These are phyloP conservation scores for Alloascoidea africana DNA, from an alignment of 805 yeast species.

Conservation along the genomic window DNA sequence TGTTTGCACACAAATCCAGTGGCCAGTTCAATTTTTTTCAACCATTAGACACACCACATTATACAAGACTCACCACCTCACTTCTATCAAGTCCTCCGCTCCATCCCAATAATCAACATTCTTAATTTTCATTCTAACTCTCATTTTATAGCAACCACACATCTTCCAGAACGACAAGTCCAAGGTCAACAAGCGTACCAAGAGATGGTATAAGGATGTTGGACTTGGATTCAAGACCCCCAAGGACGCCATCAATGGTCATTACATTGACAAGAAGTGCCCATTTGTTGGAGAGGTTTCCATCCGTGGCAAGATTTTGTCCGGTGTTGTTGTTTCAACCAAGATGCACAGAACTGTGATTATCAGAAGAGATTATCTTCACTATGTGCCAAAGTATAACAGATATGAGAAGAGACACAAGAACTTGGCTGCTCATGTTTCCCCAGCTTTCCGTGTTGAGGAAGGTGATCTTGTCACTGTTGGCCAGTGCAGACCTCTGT, in stretches of 20 bases:
- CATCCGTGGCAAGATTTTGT: constrained; percentile 98
- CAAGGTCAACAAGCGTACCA: constrained; percentile 95
- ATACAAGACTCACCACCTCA: too few relatives aligned
- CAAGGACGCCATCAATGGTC: constrained; percentile 94
- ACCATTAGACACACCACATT: too few relatives aligned
- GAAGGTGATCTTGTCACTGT: constrained; percentile 99
- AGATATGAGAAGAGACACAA: constrained; percentile 99
- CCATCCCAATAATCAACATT: too few relatives aligned
- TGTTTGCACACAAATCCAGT: too few relatives aligned
- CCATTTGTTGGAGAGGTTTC: constrained; percentile 96
- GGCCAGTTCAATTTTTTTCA: too few relatives aligned
- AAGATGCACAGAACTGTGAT: constrained; percentile 99
- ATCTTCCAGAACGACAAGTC: constrained; percentile 99
- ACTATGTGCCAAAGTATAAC: constrained; percentile 99
- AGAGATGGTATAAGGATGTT: constrained; percentile 99
- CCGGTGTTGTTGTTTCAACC: constrained; percentile 99
- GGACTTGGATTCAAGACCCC: constrained; percentile 99
- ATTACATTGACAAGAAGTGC: constrained; percentile 99
- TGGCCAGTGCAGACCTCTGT: constrained; percentile 99
- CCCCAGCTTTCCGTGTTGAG: constrained; percentile 99
- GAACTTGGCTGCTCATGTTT: constrained; percentile 99
- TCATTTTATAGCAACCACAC: constrained; percentile 84
- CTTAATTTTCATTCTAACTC: too few relatives aligned
- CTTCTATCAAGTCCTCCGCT: too few relatives aligned
- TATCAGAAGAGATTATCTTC: constrained; percentile 99